Evolutionary conservation across 2,329 filamentous ascomycete species (phyloP).

Genomic region (Aphanocladium album): DNA sequence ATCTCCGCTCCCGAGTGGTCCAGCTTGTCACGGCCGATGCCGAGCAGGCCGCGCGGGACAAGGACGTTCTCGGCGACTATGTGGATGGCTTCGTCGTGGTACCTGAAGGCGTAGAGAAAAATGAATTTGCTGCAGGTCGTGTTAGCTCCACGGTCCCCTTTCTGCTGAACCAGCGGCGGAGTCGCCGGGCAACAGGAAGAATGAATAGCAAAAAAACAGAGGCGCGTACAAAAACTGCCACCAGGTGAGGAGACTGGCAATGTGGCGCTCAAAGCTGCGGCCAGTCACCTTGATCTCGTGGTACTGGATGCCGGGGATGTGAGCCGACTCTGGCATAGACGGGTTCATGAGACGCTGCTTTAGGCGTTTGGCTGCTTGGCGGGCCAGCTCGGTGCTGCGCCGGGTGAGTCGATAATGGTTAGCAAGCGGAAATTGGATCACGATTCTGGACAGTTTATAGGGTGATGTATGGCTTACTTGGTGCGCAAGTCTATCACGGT

Average conservation of each 20-base stretch:
- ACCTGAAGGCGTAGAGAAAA: slow-evolving; percentile 58
- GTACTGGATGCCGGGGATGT: slow-evolving; percentile 61
- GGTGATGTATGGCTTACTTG: slow-evolving; percentile 45
- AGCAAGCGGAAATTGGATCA: background rate
- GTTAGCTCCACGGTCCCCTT: background rate
- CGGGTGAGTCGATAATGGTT: background rate
- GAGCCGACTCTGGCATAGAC: slow-evolving; percentile 50
- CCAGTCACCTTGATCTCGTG: slow-evolving; percentile 70
- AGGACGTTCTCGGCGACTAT: slow-evolving; percentile 68
- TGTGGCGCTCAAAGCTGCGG: slow-evolving; percentile 59
- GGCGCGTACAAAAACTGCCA: slow-evolving; percentile 58
- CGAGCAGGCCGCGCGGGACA: slow-evolving; percentile 64
- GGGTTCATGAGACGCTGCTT: slow-evolving; percentile 34
- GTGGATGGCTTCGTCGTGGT: slow-evolving; percentile 62
- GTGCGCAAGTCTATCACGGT: slow-evolving; percentile 78
- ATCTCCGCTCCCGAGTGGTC: slow-evolving; percentile 62
- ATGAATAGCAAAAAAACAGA: background rate
- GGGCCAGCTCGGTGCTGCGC: slow-evolving; percentile 64
- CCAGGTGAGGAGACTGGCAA: slow-evolving; percentile 66
- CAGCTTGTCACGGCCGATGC: slow-evolving; percentile 65
- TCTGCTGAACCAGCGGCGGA: too few relatives aligned
- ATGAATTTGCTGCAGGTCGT: slow-evolving; percentile 40
- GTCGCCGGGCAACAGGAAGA: background rate
- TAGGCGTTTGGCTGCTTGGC: slow-evolving; percentile 58
- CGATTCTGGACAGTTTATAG: background rate